These are phyloP conservation scores for Penicillium simplicissimum DNA, from an alignment of 495 filamentous ascomycete species.

Conservation along the genomic window DNA sequence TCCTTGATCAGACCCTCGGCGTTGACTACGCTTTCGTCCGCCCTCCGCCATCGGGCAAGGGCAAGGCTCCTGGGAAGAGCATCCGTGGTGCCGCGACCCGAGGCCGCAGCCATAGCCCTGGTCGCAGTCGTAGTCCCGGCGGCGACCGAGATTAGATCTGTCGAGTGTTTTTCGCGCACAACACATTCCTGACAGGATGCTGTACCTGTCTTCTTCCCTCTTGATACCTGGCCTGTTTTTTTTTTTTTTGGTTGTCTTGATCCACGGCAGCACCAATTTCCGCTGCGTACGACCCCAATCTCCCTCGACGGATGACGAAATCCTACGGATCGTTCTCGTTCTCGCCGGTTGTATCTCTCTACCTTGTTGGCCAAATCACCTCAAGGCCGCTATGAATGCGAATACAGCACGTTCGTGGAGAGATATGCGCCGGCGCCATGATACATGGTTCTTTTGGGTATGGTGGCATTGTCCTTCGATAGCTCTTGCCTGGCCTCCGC, in stretches of 20 bases:
- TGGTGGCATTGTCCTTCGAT: background rate
- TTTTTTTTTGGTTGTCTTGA: conserved; percentile 12
- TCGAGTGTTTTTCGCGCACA: background rate
- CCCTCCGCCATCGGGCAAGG: conserved; percentile 73
- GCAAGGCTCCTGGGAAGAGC: conserved; percentile 53
- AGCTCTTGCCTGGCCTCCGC: background rate
- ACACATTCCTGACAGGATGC: conserved; percentile 5
- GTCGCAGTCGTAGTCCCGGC: conserved; percentile 60
- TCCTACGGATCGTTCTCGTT: background rate
- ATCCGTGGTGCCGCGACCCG: conserved; percentile 49
- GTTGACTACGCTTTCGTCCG: conserved; percentile 98
- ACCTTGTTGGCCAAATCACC: background rate
- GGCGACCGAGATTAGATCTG: conserved; percentile 39
- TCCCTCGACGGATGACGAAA: conserved; percentile 17
- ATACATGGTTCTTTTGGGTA: conserved; percentile 35
- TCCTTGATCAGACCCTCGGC: conserved; percentile 87
- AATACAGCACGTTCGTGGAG: conserved; percentile 6
- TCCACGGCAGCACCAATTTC: conserved; percentile 5
- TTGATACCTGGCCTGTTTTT: conserved; percentile 22
- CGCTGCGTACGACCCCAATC: conserved; percentile 7
- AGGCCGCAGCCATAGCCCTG: conserved; percentile 55
- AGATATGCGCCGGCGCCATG: conserved; percentile 35
- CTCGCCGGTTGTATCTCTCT: conserved; percentile 12
- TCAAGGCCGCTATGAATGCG: background rate
- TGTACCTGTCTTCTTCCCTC: conserved; percentile 1